Conservation (phyloP, 2,329 filamentous ascomycete genomes). For the Grosmannia clavigera region DNA sequence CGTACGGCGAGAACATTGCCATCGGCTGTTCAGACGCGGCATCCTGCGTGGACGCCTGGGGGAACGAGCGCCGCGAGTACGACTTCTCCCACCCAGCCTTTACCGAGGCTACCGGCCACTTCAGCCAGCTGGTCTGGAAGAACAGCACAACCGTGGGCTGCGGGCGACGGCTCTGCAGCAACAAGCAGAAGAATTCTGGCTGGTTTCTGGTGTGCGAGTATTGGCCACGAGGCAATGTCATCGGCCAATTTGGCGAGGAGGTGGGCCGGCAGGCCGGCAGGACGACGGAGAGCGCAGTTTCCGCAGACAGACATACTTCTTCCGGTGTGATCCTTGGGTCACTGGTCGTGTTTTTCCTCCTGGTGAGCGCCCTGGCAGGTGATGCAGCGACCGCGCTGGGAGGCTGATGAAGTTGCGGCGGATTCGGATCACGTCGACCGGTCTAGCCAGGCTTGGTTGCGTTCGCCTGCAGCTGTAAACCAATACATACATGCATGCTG, state of each 20-base stretch:
- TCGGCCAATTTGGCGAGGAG: slow-evolving; percentile 35
- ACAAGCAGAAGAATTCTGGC: slow-evolving; percentile 22
- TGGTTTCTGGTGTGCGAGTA: slow-evolving; percentile 64
- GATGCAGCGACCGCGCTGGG: slow-evolving; percentile 2
- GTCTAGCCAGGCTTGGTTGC: not conserved
- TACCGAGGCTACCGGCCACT: slow-evolving; percentile 50
- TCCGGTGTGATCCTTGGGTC: slow-evolving; percentile 3
- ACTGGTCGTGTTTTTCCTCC: slow-evolving; percentile 5
- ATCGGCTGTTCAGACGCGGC: slow-evolving; percentile 47
- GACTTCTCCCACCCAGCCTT: slow-evolving; percentile 46
- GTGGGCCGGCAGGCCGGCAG: slow-evolving; percentile 25
- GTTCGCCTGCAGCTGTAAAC: too few relatives aligned
- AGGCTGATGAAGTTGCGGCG: not conserved
- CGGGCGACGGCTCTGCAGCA: slow-evolving; percentile 26
- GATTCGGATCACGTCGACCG: not conserved
- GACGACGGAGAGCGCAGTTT: not conserved
- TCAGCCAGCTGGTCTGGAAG: slow-evolving; percentile 63
- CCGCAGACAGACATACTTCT: not conserved
- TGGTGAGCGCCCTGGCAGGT: slow-evolving; percentile 1
- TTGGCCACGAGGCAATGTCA: slow-evolving; percentile 52
- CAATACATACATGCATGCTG: too few relatives aligned
- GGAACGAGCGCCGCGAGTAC: slow-evolving; percentile 44
- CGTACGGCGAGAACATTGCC: slow-evolving; percentile 65
- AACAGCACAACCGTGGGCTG: slow-evolving; percentile 48
- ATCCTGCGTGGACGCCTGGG: slow-evolving; percentile 54